phyloP scores from a whole-genome alignment of 225 moss, liverwort and hornwort species.

The Neckera pumila region DNA sequence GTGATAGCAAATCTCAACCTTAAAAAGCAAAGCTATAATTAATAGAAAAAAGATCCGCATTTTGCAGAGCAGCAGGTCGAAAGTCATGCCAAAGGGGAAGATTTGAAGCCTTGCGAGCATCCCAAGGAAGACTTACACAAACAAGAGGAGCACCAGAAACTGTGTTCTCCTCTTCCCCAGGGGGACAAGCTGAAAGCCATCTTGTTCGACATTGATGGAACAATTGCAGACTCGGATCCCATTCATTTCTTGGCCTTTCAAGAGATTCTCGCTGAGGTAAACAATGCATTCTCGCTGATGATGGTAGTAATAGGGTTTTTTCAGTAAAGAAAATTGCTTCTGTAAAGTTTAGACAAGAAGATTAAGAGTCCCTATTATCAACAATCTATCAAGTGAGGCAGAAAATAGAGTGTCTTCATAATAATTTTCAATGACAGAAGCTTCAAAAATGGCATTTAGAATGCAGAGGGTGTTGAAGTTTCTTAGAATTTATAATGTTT shows the following conservation, averaged over 20 bases:
- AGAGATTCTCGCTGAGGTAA: constrained; percentile 30
- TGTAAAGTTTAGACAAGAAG: too few species aligned
- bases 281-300: background rate
- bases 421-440: background rate
- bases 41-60: background rate
- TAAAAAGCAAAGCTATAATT: background rate
- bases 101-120: background rate
- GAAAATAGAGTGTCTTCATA: background rate
- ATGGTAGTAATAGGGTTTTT: too few species aligned
- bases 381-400: background rate
- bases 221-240: constrained; percentile 39
- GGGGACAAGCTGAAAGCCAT: constrained; percentile 32
- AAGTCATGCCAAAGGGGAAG: background rate
- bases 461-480: background rate
- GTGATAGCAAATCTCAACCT: background rate
- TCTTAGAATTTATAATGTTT: background rate
- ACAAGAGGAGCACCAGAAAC: constrained; percentile 13
- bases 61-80: constrained; percentile 33
- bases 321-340: background rate
- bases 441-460: background rate
- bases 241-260: constrained; percentile 55
- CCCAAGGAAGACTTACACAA: background rate
- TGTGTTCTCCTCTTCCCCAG: constrained; percentile 23
- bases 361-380: background rate
- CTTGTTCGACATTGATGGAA: constrained; percentile 47